phyloP scores from a whole-genome alignment of 768 basidiomycete species.

The Trametes cingulata region DNA sequence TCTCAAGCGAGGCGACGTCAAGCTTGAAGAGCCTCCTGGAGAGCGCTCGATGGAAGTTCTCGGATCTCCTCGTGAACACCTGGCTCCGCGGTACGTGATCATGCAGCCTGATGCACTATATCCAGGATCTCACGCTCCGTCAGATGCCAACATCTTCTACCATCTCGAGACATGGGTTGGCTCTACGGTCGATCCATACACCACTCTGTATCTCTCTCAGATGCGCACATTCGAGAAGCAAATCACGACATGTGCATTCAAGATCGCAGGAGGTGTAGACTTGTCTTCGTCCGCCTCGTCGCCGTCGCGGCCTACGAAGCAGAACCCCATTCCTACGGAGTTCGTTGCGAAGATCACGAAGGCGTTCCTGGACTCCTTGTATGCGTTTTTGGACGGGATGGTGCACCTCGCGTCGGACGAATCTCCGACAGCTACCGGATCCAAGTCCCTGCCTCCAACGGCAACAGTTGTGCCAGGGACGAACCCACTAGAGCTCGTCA shows the following conservation, averaged over 20 bases:
- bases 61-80: slow-evolving; percentile 69
- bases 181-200: slow-evolving; percentile 59
- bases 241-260: slow-evolving; percentile 72
- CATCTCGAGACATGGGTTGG: slow-evolving; percentile 85
- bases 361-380: slow-evolving; percentile 83
- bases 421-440: slow-evolving; percentile 47
- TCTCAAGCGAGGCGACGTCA: slow-evolving; percentile 70
- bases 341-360: slow-evolving; percentile 76
- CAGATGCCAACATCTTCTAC: slow-evolving; percentile 84
- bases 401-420: slow-evolving; percentile 78
- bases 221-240: slow-evolving; percentile 83
- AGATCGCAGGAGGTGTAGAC: slow-evolving; percentile 78
- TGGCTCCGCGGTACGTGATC: slow-evolving; percentile 77
- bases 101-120: not conserved
- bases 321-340: slow-evolving; percentile 59
- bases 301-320: slow-evolving; percentile 53
- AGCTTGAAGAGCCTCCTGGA: slow-evolving; percentile 76
- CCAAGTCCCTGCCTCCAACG: slow-evolving; percentile 37
- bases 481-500: slow-evolving; percentile 57
- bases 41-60: slow-evolving; percentile 85
- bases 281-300: slow-evolving; percentile 43
- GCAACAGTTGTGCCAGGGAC: slow-evolving; percentile 36
- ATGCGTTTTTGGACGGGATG: slow-evolving; percentile 85
- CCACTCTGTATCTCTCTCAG: slow-evolving; percentile 74
- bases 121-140: not conserved